A percentile compares a stretch with the other conserved stretches of the same genome.
These are phyloP conservation scores for Alternaria burnsii DNA, from an alignment of 2,329 filamentous ascomycete species.

Conservation along the genomic window DNA sequence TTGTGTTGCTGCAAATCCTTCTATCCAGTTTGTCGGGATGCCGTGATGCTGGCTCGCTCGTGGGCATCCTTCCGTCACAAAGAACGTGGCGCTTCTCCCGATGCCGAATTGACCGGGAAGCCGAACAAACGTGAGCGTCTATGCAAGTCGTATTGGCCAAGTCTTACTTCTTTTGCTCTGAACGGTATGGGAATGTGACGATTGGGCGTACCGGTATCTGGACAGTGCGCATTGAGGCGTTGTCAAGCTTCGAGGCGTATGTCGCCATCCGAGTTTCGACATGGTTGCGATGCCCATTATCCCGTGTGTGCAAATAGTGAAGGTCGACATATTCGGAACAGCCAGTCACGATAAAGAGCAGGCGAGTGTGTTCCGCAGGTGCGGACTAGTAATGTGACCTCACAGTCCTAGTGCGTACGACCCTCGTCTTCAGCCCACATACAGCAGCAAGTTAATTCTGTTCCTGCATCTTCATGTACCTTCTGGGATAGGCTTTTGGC, in stretches of 20 bases:
- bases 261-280: constrained; percentile 32
- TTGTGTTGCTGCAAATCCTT: constrained; percentile 14
- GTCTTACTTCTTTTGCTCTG: constrained; percentile 11
- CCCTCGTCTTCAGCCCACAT: constrained; percentile 3
- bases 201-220: constrained; percentile 2
- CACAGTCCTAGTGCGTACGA: constrained; percentile 2
- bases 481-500: constrained; percentile 18
- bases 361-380: constrained; percentile 2
- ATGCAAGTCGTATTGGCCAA: constrained; percentile 29
- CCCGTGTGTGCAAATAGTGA: constrained; percentile 21
- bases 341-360: constrained; percentile 8
- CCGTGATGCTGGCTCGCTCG: constrained; percentile 24
- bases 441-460: constrained; percentile 15
- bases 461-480: constrained; percentile 28
- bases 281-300: constrained; percentile 10
- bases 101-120: constrained; percentile 21
- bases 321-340: constrained; percentile 23
- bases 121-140: constrained; percentile 21
- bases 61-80: constrained; percentile 32
- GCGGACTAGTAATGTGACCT: neutral
- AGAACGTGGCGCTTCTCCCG: constrained; percentile 35
- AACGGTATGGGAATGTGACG: constrained; percentile 1
- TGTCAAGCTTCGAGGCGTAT: constrained; percentile 11
- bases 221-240: constrained; percentile 8
- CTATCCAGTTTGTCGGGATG: constrained; percentile 27